phyloP scores from a whole-genome alignment of 208 protist genomes.

The Acanthamoeba triangularis region DNA sequence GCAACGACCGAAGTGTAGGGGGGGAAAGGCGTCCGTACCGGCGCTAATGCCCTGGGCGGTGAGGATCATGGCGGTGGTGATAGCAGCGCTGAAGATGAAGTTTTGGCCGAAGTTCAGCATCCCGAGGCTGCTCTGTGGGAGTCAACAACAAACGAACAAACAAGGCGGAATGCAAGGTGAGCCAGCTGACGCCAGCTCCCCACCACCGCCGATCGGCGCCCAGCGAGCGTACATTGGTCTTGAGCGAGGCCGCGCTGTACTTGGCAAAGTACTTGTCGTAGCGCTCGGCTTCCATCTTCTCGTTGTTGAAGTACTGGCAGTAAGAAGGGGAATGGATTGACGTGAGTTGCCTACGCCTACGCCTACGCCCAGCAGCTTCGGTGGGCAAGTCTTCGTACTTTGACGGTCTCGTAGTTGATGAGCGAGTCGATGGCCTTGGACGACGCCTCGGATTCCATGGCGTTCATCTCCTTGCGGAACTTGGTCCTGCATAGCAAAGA shows the following conservation, averaged over 20 bases:
- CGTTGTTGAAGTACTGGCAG: conserved; percentile 89
- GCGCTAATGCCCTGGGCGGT: conserved; percentile 83
- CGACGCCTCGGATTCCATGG: conserved; percentile 87
- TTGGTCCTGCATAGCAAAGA: conserved; percentile 33
- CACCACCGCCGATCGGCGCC: background rate
- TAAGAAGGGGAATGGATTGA: background rate
- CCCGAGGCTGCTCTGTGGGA: conserved; percentile 75
- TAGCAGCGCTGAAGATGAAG: conserved; percentile 86
- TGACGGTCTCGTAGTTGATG: conserved; percentile 93
- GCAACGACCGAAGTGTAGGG: no score
- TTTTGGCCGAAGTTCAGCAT: conserved; percentile 91
- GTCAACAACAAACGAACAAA: background rate
- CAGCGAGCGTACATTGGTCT: conserved; percentile 69
- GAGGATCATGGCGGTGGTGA: conserved; percentile 90
- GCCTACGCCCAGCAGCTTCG: background rate
- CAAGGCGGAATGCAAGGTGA: no score
- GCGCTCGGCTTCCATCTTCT: conserved; percentile 79
- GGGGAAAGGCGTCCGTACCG: background rate
- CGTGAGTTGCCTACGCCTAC: background rate
- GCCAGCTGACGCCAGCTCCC: no score
- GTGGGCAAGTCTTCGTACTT: conserved; percentile 51
- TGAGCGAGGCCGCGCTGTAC: conserved; percentile 86
- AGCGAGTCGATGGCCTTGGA: conserved; percentile 90
- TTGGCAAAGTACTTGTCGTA: conserved; percentile 79
- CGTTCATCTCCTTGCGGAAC: conserved; percentile 91